These are phyloP conservation scores for Blastomyces percursus DNA, from an alignment of 2,329 filamentous ascomycete genomes.

Conservation along the genomic window DNA sequence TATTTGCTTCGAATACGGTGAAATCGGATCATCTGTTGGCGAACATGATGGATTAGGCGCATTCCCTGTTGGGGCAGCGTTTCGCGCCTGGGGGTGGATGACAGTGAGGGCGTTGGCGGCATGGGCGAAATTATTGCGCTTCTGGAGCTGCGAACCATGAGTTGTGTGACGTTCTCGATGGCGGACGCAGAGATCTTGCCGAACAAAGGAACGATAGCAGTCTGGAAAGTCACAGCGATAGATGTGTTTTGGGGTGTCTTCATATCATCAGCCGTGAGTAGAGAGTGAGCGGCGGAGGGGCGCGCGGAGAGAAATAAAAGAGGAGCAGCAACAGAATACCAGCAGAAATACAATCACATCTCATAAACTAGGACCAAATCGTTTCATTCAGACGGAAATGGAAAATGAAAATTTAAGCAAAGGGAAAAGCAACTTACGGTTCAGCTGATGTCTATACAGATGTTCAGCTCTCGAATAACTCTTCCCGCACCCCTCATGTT, in stretches of 20 bases:
- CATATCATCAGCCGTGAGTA: conserved; percentile 10
- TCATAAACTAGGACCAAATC: too few relatives aligned
- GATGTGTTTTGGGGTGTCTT: conserved; percentile 87
- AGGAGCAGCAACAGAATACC: too few relatives aligned
- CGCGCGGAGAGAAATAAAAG: neutral
- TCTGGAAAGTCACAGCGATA: conserved; percentile 88
- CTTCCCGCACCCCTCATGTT: conserved; percentile 79
- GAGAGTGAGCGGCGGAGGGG: neutral
- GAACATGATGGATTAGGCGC: conserved; percentile 22
- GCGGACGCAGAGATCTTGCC: conserved; percentile 81
- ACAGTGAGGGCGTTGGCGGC: conserved; percentile 16
- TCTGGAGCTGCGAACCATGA: conserved; percentile 41
- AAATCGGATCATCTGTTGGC: conserved; percentile 8
- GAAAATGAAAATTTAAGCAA: neutral
- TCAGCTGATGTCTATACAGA: conserved; percentile 90
- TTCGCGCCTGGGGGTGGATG: conserved; percentile 5
- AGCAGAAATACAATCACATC: neutral
- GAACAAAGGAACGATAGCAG: conserved; percentile 81
- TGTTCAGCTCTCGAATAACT: conserved; percentile 95
- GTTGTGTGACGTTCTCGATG: conserved; percentile 72
- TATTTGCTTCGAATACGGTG: conserved; percentile 7
- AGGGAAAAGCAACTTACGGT: conserved; percentile 50
- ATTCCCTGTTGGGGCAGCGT: conserved; percentile 13
- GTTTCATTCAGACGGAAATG: neutral
- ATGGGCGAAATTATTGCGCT: conserved; percentile 37